Base-by-base conservation (phyloP, 805 yeast species). In the Starmerella vitae region DNA sequence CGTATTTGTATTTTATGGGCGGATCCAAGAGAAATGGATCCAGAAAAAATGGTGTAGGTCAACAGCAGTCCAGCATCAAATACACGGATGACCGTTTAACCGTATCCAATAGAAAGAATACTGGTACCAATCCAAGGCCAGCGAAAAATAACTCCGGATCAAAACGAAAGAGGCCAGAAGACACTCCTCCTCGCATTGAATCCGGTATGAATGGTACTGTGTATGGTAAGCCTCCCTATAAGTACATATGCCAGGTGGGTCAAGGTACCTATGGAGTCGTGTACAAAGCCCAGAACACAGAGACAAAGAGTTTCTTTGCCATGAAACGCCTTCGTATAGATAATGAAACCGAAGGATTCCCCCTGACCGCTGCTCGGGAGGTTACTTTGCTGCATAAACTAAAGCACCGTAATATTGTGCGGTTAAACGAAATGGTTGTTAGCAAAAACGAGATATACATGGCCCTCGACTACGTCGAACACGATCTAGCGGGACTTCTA, bases 191-290 rank as follows among this genome's bases (percentile, higher is more conserved):
- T n/a, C n/a, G n/a, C n/a, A n/a, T n/a, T n/a, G n/a, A n/a, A n/a
- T n/a, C n/a, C n/a, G n/a, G n/a, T n/a, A n/a, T n/a, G n/a, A n/a
- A n/a, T n/a, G n/a, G n/a, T n/a, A n/a, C n/a, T 24, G 27, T 24
- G 17, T 4, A 20, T 6, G 38, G 22, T 3, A 37, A 34, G 28
- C 43, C 45, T n/a, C 54, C 59, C n/a, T 84, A 79, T 57, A 77
- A 78, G 47, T 65, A 86, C 39, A 72, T 82, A 1, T 68, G 72
- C 30, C 97, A 91, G 55, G 97, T 91, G 4, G 98, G 98, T n/a
- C 97, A 91, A 60, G 98, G 98, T 8, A 91, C 97, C 0, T 91
- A 91, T 58, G 98, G 98, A 15, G 85, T 83, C 56, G 99, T 91
- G 17, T 85, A 80, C 63, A 84, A 85, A 55, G 94, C 95, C 0